Evolutionary conservation across 805 yeast species (phyloP).

Genomic region (Lipomyces orientalis): DNA sequence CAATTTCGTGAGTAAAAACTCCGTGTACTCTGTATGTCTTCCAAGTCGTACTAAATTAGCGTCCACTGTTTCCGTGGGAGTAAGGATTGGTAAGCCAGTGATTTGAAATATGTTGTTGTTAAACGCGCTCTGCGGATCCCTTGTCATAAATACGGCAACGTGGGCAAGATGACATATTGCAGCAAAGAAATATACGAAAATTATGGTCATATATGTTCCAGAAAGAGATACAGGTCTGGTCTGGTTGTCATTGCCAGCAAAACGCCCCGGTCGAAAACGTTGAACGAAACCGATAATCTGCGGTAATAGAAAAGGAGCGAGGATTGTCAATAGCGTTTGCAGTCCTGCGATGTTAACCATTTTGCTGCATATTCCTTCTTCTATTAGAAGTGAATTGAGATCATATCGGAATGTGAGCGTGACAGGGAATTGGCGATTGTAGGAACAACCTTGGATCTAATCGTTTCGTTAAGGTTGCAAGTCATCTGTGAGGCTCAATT

Average conservation of each 20-base stretch:
- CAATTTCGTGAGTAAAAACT: background rate
- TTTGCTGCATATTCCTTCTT: background rate
- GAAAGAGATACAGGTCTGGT: background rate
- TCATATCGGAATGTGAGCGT: background rate
- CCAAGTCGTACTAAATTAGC: background rate
- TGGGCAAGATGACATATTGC: background rate
- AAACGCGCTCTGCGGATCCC: background rate
- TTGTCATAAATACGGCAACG: background rate
- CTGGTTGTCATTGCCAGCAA: background rate
- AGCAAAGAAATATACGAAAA: background rate
- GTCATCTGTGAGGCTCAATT: too few relatives aligned
- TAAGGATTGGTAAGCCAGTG: slow-evolving; percentile 2
- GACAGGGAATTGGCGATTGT: background rate
- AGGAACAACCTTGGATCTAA: too few relatives aligned
- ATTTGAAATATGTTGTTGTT: background rate
- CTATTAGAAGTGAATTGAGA: background rate
- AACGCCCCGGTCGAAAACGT: background rate
- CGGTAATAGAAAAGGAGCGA: background rate
- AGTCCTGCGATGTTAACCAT: background rate
- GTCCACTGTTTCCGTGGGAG: background rate
- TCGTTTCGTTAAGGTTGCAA: too few relatives aligned
- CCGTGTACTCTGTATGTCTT: background rate
- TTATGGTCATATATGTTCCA: background rate
- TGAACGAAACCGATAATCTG: background rate
- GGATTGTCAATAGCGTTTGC: background rate